Evolutionary conservation across 495 filamentous ascomycete genomes (phyloP).

Genomic region (Parmelia sp.): DNA sequence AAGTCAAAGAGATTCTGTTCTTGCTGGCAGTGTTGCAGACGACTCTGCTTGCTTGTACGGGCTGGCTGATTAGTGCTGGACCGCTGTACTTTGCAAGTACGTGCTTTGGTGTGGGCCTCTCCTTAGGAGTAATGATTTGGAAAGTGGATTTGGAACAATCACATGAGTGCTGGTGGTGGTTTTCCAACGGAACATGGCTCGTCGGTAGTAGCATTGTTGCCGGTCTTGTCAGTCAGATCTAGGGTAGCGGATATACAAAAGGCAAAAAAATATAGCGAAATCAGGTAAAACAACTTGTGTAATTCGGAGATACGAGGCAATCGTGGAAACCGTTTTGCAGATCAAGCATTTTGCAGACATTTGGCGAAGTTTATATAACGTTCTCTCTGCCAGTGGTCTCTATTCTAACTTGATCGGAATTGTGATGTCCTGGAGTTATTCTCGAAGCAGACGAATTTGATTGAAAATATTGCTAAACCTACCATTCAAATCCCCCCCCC

Average conservation of each 20-base stretch:
- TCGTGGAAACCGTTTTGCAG: too few relatives aligned
- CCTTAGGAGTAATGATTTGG: slow-evolving; percentile 4
- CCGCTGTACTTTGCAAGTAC: not conserved
- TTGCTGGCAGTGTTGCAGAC: slow-evolving; percentile 1
- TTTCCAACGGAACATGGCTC: slow-evolving; percentile 6
- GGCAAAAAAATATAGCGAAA: too few relatives aligned
- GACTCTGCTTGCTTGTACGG: slow-evolving; percentile 2
- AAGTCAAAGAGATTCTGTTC: not conserved
- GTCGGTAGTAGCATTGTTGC: slow-evolving; percentile 8
- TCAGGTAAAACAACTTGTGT: too few relatives aligned
- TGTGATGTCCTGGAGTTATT: too few relatives aligned
- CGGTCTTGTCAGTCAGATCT: slow-evolving; percentile 1
- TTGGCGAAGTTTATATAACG: too few relatives aligned
- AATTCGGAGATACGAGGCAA: too few relatives aligned
- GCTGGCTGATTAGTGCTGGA: slow-evolving; percentile 5
- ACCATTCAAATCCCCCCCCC: too few relatives aligned
- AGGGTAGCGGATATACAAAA: not conserved
- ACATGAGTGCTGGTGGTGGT: slow-evolving; percentile 9
- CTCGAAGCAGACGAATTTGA: too few relatives aligned
- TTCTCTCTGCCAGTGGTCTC: too few relatives aligned
- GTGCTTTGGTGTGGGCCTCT: slow-evolving; percentile 4
- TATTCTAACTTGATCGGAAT: too few relatives aligned
- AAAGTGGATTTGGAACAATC: slow-evolving; percentile 1
- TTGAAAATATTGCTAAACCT: too few relatives aligned
- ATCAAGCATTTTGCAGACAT: too few relatives aligned